Evolutionary conservation across 805 yeast genomes (phyloP).

Genomic region (Zygosaccharomyces kombuchaensis): DNA sequence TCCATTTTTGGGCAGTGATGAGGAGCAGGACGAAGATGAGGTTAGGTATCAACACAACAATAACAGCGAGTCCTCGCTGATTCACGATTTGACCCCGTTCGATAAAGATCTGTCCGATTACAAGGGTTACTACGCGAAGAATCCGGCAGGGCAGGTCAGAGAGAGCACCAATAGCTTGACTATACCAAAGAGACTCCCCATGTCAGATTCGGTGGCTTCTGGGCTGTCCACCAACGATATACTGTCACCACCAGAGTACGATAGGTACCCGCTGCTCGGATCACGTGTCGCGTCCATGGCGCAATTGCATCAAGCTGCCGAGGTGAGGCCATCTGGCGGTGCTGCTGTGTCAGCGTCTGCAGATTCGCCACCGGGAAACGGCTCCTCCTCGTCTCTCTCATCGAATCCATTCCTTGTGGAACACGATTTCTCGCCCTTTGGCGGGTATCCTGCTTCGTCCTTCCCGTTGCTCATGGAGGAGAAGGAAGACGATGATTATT

Average conservation of each 20-base stretch:
- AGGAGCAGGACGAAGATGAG: slow-evolving; percentile 9
- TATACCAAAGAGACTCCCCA: slow-evolving; percentile 13
- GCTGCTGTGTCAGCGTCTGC: background rate
- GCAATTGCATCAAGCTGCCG: slow-evolving; percentile 9
- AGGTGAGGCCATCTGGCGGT: background rate
- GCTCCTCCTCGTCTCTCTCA: slow-evolving; percentile 26
- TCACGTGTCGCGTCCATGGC: slow-evolving; percentile 56
- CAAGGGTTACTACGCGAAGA: slow-evolving; percentile 33
- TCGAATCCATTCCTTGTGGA: slow-evolving; percentile 45
- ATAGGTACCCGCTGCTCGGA: slow-evolving; percentile 61
- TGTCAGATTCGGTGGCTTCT: slow-evolving; percentile 16
- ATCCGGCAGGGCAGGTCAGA: slow-evolving; percentile 3
- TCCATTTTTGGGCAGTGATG: slow-evolving; percentile 18
- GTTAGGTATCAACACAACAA: slow-evolving; percentile 5
- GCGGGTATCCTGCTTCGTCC: slow-evolving; percentile 91
- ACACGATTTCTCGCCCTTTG: slow-evolving; percentile 83
- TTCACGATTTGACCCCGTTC: slow-evolving; percentile 3
- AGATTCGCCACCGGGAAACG: slow-evolving; percentile 29
- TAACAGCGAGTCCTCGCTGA: slow-evolving; percentile 12
- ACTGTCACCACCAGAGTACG: slow-evolving; percentile 52
- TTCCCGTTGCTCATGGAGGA: slow-evolving; percentile 91
- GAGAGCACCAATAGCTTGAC: slow-evolving; percentile 3
- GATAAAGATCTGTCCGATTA: slow-evolving; percentile 24
- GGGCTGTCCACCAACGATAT: slow-evolving; percentile 22
- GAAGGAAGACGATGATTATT: slow-evolving; percentile 89